phyloP scores from a whole-genome alignment of 306 rosid genomes.

The Vachellia pachyceras region DNA sequence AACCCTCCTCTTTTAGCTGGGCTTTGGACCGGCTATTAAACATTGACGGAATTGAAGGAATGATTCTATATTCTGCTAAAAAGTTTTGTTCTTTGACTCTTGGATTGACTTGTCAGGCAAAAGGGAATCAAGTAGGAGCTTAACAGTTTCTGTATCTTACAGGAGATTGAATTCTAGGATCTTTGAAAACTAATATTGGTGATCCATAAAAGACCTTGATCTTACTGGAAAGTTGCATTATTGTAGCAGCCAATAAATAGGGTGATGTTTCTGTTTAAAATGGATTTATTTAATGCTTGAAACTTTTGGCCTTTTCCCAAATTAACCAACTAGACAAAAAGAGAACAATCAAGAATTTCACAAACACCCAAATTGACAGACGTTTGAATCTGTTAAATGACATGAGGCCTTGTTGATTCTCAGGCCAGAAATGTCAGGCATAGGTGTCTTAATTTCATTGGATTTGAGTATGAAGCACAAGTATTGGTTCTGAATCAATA shows the following conservation, averaged over 20 bases:
- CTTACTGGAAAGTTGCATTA: not conserved
- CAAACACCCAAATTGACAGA: not conserved
- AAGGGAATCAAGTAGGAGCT: no score
- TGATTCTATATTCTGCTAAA: not conserved
- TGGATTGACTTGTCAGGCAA: no score
- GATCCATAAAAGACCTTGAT: not conserved
- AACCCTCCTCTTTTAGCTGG: no score
- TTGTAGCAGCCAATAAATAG: not conserved
- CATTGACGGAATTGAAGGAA: not conserved
- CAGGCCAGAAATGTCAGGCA: not conserved
- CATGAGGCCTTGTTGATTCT: not conserved
- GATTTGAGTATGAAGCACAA: not conserved
- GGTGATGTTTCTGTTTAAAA: not conserved
- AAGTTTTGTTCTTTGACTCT: not conserved
- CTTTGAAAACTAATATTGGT: not conserved
- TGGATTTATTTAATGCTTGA: conserved; percentile 31
- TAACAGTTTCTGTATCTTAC: no score
- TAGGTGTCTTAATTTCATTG: not conserved
- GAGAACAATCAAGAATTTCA: not conserved
- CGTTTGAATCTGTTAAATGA: not conserved
- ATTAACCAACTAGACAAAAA: not conserved
- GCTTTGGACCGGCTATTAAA: no score
- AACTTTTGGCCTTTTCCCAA: conserved; percentile 31
- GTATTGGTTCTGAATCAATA: not conserved
- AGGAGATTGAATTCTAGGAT: not conserved